Percentiles rank a stretch among this genome's conserved stretches.
These are phyloP conservation scores for Flaveria robusta DNA, from an alignment of 129 eudicot species.

Conservation along the genomic window DNA sequence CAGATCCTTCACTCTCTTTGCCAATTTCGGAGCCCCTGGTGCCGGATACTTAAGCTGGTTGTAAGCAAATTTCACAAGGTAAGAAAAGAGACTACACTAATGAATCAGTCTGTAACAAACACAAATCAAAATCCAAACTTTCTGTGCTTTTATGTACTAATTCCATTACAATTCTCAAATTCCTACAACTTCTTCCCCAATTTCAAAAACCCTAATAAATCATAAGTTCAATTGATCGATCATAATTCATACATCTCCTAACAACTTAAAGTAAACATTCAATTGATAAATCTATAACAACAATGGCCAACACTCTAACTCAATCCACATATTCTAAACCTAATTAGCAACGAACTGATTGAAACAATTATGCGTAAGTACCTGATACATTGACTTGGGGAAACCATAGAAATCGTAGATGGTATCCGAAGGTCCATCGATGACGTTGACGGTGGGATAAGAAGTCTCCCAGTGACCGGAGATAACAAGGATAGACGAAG, in stretches of 20 bases:
- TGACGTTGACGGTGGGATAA: slow-evolving; percentile 59
- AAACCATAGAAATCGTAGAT: slow-evolving; percentile 75
- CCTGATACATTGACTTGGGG: slow-evolving; percentile 75
- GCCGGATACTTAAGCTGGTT: slow-evolving; percentile 81
- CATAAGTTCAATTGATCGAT: too few relatives aligned
- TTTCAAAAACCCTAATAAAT: not conserved
- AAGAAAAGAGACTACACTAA: not conserved
- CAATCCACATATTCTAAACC: not conserved
- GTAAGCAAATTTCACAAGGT: not conserved
- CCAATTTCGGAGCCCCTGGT: slow-evolving; percentile 88
- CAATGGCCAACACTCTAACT: not conserved
- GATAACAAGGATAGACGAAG: slow-evolving; percentile 66
- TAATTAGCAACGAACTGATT: too few relatives aligned
- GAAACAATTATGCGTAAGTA: not conserved
- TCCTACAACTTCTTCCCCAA: not conserved
- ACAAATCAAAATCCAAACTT: not conserved
- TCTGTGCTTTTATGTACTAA: not conserved
- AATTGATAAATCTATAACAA: not conserved
- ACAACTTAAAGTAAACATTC: not conserved
- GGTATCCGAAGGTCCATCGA: slow-evolving; percentile 54
- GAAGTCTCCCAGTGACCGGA: slow-evolving; percentile 93
- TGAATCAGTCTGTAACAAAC: not conserved
- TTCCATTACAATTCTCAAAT: not conserved
- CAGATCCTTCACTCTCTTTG: slow-evolving; percentile 66
- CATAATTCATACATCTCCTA: too few relatives aligned